Evolutionary conservation across 1,139 yeast genomes (phyloP), one percentile per base, ranked within the genome.

Genomic region (Taiozyma onychis): DNA sequence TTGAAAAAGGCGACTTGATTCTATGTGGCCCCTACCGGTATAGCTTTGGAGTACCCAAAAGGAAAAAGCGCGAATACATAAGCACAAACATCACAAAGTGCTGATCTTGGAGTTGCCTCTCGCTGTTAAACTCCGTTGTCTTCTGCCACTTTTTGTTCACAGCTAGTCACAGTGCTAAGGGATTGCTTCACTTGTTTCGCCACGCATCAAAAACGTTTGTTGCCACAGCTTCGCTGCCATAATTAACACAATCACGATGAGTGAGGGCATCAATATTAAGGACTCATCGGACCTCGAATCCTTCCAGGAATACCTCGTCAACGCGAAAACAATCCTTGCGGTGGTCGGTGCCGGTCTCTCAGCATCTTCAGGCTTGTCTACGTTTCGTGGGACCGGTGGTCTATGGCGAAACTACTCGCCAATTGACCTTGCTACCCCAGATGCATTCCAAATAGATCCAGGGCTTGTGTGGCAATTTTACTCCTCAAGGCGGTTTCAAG

Each of bases 401-500:
- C 68, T 84, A 28, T 89, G 96, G 96, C 76, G 80, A 57, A 81
- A 83, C 57, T 85, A 81, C 67, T 86, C 85, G 49, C 82, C 90
- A 62, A 83, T 88, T 44, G 96, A 89, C 60, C 71, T 89, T 48
- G 96, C 96, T 7, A 89, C 97, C 0, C 95, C 95, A 1, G 96
- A 89, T 63, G 96, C 96, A 5, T 89, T 89, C 63, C 80, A 82
- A 53, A 73, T 75, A 21, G 91, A 88, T 62, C 96, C 97, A 0
- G 88, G 88, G 0, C 72, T 88, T 26, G 96, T 89, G 4, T 89
- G 97, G 97, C 93, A 87, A 62, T 89, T 86, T 60, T 88, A 89
- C 65, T 76, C 90, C 8, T 80, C 82, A 68, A 70, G 95, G 53
- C 66, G 97, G 47, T 75, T 72, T 49, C 72, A 72, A 44, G 91